phyloP scores from a whole-genome alignment of 2,329 filamentous ascomycete species.

The Aspergillus tanneri region DNA sequence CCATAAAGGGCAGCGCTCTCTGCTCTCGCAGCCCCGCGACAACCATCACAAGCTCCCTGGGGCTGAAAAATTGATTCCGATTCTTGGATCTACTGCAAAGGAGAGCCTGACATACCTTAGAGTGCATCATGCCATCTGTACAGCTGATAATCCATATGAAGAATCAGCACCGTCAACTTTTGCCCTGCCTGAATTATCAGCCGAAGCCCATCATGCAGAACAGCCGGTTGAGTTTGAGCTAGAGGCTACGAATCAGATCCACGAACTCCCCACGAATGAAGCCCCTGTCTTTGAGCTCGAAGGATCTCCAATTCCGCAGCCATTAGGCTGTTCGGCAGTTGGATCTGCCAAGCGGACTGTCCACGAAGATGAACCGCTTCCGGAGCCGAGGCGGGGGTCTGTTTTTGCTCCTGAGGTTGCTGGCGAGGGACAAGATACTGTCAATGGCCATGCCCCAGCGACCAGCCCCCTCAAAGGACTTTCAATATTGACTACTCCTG shows the following conservation, averaged over 20 bases:
- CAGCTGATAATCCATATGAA: constrained; percentile 42
- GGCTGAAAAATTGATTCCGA: constrained; percentile 55
- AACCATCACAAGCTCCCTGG: constrained; percentile 43
- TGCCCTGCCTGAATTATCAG: constrained; percentile 35
- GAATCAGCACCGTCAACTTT: constrained; percentile 27
- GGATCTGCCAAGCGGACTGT: neutral
- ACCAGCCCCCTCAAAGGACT: neutral
- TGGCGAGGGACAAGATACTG: constrained; percentile 11
- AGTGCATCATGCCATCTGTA: constrained; percentile 56
- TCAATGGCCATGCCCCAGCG: constrained; percentile 1
- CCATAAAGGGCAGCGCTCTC: constrained; percentile 13
- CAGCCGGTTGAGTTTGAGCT: constrained; percentile 27
- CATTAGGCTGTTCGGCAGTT: neutral
- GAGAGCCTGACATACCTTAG: constrained; percentile 55
- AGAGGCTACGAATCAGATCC: constrained; percentile 30
- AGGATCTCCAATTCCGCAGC: constrained; percentile 29
- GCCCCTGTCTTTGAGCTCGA: constrained; percentile 41
- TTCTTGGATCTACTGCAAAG: constrained; percentile 49
- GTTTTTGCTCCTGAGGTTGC: constrained; percentile 50
- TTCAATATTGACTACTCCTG: neutral
- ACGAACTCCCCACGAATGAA: constrained; percentile 36
- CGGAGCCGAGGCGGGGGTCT: constrained; percentile 40
- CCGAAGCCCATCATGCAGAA: constrained; percentile 25
- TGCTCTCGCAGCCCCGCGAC: constrained; percentile 9
- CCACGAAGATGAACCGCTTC: constrained; percentile 34